These are phyloP conservation scores for Xylariales sp. DNA, from an alignment of 2,329 filamentous ascomycete genomes.

Conservation along the genomic window DNA sequence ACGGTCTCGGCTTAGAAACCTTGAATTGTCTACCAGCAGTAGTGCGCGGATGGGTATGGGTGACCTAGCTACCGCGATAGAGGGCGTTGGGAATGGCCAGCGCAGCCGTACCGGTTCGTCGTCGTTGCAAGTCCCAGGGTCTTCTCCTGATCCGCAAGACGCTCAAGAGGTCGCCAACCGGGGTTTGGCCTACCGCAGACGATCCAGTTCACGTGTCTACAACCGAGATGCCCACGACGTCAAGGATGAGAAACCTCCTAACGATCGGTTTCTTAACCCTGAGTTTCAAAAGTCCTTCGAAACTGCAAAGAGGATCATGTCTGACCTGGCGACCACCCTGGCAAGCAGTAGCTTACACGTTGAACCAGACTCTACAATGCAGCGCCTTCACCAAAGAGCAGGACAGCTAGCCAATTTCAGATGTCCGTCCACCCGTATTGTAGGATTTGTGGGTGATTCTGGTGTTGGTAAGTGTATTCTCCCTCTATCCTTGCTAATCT, in stretches of 20 bases:
- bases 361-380: background rate
- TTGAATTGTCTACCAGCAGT: too few relatives aligned
- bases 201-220: background rate
- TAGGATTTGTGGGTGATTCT: constrained; percentile 45
- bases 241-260: constrained; percentile 1
- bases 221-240: background rate
- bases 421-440: constrained; percentile 32
- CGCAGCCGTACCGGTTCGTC: too few relatives aligned
- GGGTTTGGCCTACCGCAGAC: background rate
- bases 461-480: constrained; percentile 31
- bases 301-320: background rate
- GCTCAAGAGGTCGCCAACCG: background rate
- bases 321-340: background rate
- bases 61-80: background rate
- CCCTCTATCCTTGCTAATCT: background rate
- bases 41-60: background rate
- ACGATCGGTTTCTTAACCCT: constrained; percentile 1
- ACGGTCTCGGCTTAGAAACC: too few relatives aligned
- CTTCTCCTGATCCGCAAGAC: background rate
- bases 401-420: constrained; percentile 28
- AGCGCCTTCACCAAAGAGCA: constrained; percentile 27
- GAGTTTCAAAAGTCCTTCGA: background rate
- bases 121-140: too few relatives aligned
- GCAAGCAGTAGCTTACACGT: constrained; percentile 1
- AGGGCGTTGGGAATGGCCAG: too few relatives aligned